Percentiles rank a stretch among this genome's conserved stretches.
phyloP scores from a whole-genome alignment of 192 early-diverging fungal genomes.

The Borealophlyctis nickersoniae region DNA sequence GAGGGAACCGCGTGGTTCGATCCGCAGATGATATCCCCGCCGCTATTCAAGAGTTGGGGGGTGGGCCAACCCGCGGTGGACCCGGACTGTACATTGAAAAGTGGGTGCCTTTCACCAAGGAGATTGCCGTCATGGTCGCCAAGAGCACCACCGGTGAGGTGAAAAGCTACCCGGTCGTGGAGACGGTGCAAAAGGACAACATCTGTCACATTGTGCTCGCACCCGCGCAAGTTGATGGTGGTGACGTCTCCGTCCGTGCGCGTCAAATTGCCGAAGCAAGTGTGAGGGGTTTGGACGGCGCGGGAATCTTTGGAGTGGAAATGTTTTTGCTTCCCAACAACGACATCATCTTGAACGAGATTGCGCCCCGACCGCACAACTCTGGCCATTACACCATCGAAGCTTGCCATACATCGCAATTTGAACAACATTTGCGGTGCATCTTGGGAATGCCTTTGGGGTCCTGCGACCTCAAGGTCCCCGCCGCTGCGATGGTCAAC shows the following conservation, averaged over 20 bases:
- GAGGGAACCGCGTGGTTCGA: slow-evolving; percentile 89
- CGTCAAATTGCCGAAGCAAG: slow-evolving; percentile 82
- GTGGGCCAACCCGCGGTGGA: slow-evolving; percentile 44
- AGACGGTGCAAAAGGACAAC: slow-evolving; percentile 95
- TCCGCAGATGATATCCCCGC: slow-evolving; percentile 61
- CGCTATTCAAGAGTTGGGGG: slow-evolving; percentile 61
- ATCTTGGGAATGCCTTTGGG: slow-evolving; percentile 91
- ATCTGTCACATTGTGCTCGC: slow-evolving; percentile 95
- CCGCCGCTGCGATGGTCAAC: slow-evolving; percentile 92
- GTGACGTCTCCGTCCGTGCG: slow-evolving; percentile 65
- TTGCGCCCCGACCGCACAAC: slow-evolving; percentile 98
- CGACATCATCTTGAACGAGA: slow-evolving; percentile 89
- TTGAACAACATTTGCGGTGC: slow-evolving; percentile 88
- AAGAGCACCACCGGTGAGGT: slow-evolving; percentile 68
- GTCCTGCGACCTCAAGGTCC: slow-evolving; percentile 81
- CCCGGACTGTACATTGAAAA: slow-evolving; percentile 89
- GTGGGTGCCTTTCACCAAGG: slow-evolving; percentile 88
- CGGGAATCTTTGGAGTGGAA: slow-evolving; percentile 96
- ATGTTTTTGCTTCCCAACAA: slow-evolving; percentile 91
- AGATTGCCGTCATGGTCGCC: slow-evolving; percentile 98
- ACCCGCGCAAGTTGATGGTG: slow-evolving; percentile 92
- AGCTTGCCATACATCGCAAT: slow-evolving; percentile 96
- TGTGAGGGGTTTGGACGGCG: slow-evolving; percentile 66
- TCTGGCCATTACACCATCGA: slow-evolving; percentile 99
- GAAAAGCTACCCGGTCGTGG: slow-evolving; percentile 87